Base-by-base conservation (phyloP, 352 stramenopile genomes). In the Globisporangium canariense region DNA sequence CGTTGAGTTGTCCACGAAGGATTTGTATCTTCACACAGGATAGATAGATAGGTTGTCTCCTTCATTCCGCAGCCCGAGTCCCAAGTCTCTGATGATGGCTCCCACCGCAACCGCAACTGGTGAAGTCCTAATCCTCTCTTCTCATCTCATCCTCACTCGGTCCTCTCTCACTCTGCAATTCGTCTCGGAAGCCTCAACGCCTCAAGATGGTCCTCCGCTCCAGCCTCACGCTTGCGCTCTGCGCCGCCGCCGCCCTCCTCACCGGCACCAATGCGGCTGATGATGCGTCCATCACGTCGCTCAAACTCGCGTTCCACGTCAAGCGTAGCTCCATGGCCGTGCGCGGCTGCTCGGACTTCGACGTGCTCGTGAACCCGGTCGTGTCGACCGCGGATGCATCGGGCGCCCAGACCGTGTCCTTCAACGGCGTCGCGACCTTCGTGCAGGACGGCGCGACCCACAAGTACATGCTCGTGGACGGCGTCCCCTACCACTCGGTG, bases 261-360 rank as follows among this genome's bases (percentile, higher is more conserved):
- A 34, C 14, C 58, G 36, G 34, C 20, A 16, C 32, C 38, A 32
- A 11, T 8, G 46, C 32, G 20, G 47, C 11, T 6, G 40, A 18
- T 4, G 14, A 5, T 6, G 40, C 3, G 40, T n/a, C 71, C 22
- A 62, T 79, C 28, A 59, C 74, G 16, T 79, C 66, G 14, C 58
- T 82, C 50, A 73, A 71, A 20, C 62, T 85, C 7, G 67, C 54
- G 7, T 77, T 89, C 71, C 70, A 74, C 40, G 74, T 81, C 63
- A 79, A 86, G 57, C 77, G 79, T 22, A 70, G 64, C 52, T 75
- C 77, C 20, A 86, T 89, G 77, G 66, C 71, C 14, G 66, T 85
- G 46, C 78, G 86, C 54, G 74, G 76, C n/a, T 41, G 73, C 38
- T 70, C 69, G 52, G 67, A 58, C 53, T 83, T 86, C 16, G 68